Percentiles rank a stretch among this genome's conserved stretches.
These are phyloP conservation scores for Silene noctiflora DNA, from an alignment of 179 eudicot genomes.

Conservation along the genomic window DNA sequence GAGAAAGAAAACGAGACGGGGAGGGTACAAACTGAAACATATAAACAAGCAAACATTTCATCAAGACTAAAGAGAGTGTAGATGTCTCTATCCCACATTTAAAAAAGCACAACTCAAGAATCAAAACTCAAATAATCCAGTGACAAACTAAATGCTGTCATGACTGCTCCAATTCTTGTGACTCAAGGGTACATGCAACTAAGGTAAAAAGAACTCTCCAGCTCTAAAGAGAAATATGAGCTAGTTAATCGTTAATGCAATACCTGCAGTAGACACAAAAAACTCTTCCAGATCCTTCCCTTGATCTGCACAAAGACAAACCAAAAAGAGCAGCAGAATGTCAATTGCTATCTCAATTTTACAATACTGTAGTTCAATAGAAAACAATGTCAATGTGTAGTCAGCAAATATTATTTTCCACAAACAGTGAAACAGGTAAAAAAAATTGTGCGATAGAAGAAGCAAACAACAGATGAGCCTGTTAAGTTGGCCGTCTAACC, in stretches of 20 bases:
- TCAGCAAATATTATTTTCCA: background rate
- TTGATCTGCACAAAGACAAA: slow-evolving; percentile 54
- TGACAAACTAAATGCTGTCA: background rate
- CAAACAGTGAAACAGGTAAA: background rate
- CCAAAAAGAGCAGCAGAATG: slow-evolving; percentile 8
- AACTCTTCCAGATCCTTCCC: slow-evolving; percentile 92
- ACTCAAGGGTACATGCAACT: background rate
- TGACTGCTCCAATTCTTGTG: background rate
- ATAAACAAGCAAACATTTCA: no score
- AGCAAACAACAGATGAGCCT: slow-evolving; percentile 6
- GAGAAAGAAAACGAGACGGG: background rate
- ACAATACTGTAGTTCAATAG: background rate
- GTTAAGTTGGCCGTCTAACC: slow-evolving; percentile 38
- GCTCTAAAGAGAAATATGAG: background rate
- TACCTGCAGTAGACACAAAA: slow-evolving; percentile 93
- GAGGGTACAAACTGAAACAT: background rate
- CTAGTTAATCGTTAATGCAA: slow-evolving; percentile 3
- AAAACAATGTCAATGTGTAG: background rate
- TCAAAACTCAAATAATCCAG: background rate
- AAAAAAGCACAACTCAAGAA: background rate
- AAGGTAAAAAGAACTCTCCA: background rate
- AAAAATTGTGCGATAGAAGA: background rate
- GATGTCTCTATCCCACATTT: background rate
- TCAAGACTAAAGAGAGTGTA: background rate
- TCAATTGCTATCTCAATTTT: background rate